phyloP scores from a whole-genome alignment of 805 yeast genomes.

The Lipomyces sp. region DNA sequence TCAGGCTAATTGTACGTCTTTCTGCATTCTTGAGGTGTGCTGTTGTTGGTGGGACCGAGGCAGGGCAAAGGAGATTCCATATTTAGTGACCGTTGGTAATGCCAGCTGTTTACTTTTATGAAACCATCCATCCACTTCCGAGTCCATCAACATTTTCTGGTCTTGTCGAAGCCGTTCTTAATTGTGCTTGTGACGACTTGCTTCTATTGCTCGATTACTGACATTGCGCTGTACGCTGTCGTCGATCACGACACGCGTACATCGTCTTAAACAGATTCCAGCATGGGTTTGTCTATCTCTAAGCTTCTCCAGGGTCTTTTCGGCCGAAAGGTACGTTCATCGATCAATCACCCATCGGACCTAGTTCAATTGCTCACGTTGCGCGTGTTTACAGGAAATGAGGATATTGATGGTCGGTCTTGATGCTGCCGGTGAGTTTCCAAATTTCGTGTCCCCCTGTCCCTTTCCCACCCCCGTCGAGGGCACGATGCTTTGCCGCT shows the following conservation, averaged over 20 bases:
- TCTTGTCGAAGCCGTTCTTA: not conserved
- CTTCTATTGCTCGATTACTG: conserved; percentile 4
- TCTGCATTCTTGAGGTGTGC: not conserved
- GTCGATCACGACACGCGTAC: conserved; percentile 9
- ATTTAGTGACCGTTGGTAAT: not conserved
- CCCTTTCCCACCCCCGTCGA: conserved; percentile 9
- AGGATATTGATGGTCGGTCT: conserved; percentile 87
- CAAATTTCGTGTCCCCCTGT: no score
- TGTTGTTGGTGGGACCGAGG: not conserved
- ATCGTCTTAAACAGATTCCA: conserved; percentile 12
- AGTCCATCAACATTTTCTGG: not conserved
- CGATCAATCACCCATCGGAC: not conserved
- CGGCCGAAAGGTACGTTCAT: conserved; percentile 75
- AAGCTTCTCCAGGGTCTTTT: conserved; percentile 92
- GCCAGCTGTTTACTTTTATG: conserved; percentile 5
- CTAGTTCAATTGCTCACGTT: not conserved
- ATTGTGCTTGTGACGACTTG: conserved; percentile 5
- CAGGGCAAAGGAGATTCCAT: not conserved
- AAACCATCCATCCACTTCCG: not conserved
- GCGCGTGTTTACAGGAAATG: conserved; percentile 32
- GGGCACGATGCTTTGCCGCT: conserved; percentile 15
- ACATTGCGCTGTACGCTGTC: conserved; percentile 5
- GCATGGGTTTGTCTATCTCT: conserved; percentile 95
- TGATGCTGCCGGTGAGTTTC: conserved; percentile 81
- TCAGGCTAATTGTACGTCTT: conserved; percentile 6